Conservation (phyloP, 176 grass and related monocot species). For the Carex pumila region DNA sequence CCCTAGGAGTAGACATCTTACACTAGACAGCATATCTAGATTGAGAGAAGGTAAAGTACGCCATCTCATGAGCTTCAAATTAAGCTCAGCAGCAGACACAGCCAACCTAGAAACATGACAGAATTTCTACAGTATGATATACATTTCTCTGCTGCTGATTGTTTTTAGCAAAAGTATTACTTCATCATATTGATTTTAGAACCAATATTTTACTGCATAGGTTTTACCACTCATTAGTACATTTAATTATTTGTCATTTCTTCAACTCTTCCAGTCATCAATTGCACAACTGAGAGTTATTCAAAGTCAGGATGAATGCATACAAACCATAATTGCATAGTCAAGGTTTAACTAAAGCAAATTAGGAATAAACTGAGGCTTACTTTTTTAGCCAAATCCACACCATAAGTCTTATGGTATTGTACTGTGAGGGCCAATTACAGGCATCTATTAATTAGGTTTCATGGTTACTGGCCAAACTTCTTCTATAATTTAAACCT, state of each 20-base stretch:
- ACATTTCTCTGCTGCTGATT: neutral
- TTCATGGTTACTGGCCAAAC: neutral
- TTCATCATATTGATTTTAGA: neutral
- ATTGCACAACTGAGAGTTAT: neutral
- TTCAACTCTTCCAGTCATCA: neutral
- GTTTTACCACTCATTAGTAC: neutral
- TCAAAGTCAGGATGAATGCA: neutral
- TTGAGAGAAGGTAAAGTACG: slow-evolving; percentile 71
- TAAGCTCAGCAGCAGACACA: slow-evolving; percentile 63
- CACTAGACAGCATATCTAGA: slow-evolving; percentile 43
- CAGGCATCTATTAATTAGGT: neutral
- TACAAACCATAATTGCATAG: neutral
- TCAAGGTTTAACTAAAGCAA: neutral
- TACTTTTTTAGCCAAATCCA: neutral
- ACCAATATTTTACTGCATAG: neutral
- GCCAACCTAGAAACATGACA: slow-evolving; percentile 39
- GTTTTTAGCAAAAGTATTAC: neutral
- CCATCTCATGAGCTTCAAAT: slow-evolving; percentile 99
- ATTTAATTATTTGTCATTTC: neutral
- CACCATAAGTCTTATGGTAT: neutral
- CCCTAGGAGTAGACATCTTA: slow-evolving; percentile 66
- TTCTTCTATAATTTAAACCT: neutral
- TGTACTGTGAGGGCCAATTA: neutral
- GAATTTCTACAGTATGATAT: neutral
- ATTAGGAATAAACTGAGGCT: neutral